phyloP scores from a whole-genome alignment of 805 yeast species.

The Lipomyces yamanashiensis region DNA sequence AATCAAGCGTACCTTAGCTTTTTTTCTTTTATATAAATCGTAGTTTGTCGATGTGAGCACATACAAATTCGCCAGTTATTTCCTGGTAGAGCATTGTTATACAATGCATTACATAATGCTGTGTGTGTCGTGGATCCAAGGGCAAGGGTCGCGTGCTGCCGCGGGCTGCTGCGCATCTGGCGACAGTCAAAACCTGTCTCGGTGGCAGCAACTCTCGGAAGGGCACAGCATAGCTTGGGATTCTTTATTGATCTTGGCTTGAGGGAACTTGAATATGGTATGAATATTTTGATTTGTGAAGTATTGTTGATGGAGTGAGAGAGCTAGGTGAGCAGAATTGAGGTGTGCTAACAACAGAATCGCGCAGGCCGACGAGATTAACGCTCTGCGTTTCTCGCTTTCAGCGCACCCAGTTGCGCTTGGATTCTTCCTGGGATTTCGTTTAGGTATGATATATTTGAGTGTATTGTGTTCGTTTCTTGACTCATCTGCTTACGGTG shows the following conservation, averaged over 20 bases:
- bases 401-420: slow-evolving; percentile 87
- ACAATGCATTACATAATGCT: too few species aligned
- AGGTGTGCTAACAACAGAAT: not conserved
- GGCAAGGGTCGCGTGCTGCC: not conserved
- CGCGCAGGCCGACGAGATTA: slow-evolving; percentile 27
- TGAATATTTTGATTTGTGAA: not conserved
- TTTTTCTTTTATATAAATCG: too few species aligned
- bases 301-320: not conserved
- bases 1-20: too few species aligned
- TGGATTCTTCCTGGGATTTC: slow-evolving; percentile 62
- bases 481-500: not conserved
- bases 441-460: slow-evolving; percentile 50
- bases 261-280: not conserved
- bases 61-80: too few species aligned
- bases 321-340: not conserved
- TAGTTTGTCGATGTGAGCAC: too few species aligned
- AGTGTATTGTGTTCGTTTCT: too few species aligned
- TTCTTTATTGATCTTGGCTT: not conserved
- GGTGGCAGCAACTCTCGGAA: not conserved
- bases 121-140: not conserved
- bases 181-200: not conserved
- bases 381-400: slow-evolving; percentile 35
- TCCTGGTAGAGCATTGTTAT: too few species aligned
- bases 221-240: not conserved
- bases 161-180: slow-evolving; percentile 3